Percentiles rank a stretch among this genome's conserved stretches.
Evolutionary conservation across 2,329 filamentous ascomycete species (phyloP).

Genomic region (Beauveria caledonica): DNA sequence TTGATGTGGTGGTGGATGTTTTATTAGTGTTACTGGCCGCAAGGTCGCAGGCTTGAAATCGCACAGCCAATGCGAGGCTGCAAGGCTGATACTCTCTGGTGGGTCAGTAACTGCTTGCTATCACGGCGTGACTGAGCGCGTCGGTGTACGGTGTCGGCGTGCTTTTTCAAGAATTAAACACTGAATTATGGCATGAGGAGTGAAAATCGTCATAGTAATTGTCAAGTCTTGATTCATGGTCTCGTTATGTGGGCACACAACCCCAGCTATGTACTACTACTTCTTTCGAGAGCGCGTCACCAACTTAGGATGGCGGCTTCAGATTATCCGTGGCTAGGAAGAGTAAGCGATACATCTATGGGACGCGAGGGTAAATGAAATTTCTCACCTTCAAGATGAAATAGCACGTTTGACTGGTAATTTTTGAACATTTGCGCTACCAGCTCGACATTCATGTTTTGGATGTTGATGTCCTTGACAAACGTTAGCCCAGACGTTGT

Average conservation of each 20-base stretch:
- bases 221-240: background rate
- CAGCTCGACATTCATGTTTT: constrained; percentile 97
- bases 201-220: background rate
- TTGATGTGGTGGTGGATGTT: constrained; percentile 16
- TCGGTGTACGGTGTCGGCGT: background rate
- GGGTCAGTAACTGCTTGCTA: constrained; percentile 12
- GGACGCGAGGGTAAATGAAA: background rate
- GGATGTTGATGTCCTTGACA: constrained; percentile 83
- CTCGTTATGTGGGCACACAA: background rate
- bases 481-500: background rate
- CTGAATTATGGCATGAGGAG: background rate
- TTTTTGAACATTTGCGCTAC: constrained; percentile 99
- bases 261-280: background rate
- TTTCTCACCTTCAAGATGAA: constrained; percentile 81
- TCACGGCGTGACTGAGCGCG: background rate
- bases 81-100: constrained; percentile 25
- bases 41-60: constrained; percentile 13
- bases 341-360: constrained; percentile 14
- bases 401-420: constrained; percentile 95
- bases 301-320: constrained; percentile 60
- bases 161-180: background rate
- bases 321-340: constrained; percentile 69
- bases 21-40: constrained; percentile 16
- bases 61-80: constrained; percentile 23
- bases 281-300: background rate